These are phyloP conservation scores for Rusavskia elegans DNA, from an alignment of 495 filamentous ascomycete species.

Conservation along the genomic window DNA sequence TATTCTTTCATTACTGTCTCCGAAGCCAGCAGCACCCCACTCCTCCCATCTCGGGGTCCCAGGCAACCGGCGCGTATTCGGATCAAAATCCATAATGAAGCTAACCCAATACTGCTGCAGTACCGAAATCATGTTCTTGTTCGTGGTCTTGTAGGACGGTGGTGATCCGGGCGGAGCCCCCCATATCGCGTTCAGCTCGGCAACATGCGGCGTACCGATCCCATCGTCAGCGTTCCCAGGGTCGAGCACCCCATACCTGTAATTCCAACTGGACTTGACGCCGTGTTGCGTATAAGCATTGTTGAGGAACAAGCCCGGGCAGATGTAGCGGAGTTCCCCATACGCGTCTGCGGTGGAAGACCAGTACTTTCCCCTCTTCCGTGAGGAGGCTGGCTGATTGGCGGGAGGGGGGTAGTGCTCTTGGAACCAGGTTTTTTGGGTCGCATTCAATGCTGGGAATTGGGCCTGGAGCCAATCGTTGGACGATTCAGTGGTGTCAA, in stretches of 20 bases:
- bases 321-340: slow-evolving; percentile 61
- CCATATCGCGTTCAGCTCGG: slow-evolving; percentile 49
- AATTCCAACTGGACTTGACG: slow-evolving; percentile 35
- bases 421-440: slow-evolving; percentile 40
- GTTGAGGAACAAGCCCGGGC: slow-evolving; percentile 44
- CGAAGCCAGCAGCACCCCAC: slow-evolving; percentile 30
- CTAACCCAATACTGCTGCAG: slow-evolving; percentile 56
- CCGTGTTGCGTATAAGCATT: slow-evolving; percentile 18
- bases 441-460: slow-evolving; percentile 38
- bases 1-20: not conserved
- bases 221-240: slow-evolving; percentile 29
- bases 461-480: slow-evolving; percentile 43
- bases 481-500: slow-evolving; percentile 28
- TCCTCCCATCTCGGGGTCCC: slow-evolving; percentile 33
- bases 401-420: slow-evolving; percentile 36
- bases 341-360: slow-evolving; percentile 45
- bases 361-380: slow-evolving; percentile 35
- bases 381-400: slow-evolving; percentile 20
- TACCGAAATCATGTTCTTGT: slow-evolving; percentile 34
- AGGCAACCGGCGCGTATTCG: slow-evolving; percentile 33
- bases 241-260: slow-evolving; percentile 49
- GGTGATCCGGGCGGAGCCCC: slow-evolving; percentile 31
- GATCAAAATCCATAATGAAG: slow-evolving; percentile 48
- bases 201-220: slow-evolving; percentile 43
- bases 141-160: slow-evolving; percentile 35